These are phyloP conservation scores for Termitomyces sp. DNA, from an alignment of 768 basidiomycete species.

Conservation along the genomic window DNA sequence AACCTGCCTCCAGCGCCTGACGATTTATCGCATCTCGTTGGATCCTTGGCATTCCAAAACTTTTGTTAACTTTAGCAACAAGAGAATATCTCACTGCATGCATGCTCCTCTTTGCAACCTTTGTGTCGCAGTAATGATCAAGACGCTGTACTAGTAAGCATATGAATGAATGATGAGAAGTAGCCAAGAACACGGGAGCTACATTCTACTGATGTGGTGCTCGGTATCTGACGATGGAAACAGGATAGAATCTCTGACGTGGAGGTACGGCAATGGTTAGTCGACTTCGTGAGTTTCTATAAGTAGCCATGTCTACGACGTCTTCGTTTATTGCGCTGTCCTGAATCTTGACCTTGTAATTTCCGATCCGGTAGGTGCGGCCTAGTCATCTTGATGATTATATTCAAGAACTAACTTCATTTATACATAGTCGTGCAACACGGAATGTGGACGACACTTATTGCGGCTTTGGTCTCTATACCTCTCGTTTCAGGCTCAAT, in stretches of 20 bases:
- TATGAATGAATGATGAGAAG: background rate
- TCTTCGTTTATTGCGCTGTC: background rate
- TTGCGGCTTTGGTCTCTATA: background rate
- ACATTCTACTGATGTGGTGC: background rate
- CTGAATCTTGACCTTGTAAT: background rate
- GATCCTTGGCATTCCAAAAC: background rate
- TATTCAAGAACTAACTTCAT: background rate
- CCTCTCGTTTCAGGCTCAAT: background rate
- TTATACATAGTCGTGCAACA: background rate
- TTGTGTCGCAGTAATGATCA: background rate
- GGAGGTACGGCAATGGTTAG: background rate
- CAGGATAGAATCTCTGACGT: background rate
- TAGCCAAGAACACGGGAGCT: background rate
- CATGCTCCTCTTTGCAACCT: background rate
- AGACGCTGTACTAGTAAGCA: background rate
- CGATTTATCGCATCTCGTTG: background rate
- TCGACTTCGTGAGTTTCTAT: background rate
- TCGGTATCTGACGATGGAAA: background rate
- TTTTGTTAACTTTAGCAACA: too few species aligned
- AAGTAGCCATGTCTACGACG: background rate
- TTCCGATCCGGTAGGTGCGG: background rate
- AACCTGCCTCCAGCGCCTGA: background rate
- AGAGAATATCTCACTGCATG: background rate
- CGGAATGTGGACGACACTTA: background rate
- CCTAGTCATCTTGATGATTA: background rate